Conservation (phyloP, 495 filamentous ascomycete genomes). For the Penicillium paradoxum region DNA sequence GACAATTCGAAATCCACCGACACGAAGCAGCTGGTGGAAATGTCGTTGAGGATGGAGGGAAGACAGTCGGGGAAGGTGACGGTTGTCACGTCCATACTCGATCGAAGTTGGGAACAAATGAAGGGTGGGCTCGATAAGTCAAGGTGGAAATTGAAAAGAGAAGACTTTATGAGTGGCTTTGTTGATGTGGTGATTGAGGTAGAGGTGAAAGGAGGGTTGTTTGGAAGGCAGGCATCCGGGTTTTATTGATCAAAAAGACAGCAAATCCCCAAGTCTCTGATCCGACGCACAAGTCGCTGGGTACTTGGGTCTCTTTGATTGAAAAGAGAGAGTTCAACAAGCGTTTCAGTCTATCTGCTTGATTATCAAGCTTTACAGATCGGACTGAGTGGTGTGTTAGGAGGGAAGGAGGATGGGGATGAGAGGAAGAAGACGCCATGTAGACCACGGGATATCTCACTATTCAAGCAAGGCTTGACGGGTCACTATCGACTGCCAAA, state of each 20-base stretch:
- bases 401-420: not conserved
- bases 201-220: not conserved
- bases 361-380: not conserved
- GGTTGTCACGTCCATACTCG: constrained; percentile 59
- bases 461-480: too few species aligned
- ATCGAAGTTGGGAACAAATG: not conserved
- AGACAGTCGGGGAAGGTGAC: constrained; percentile 51
- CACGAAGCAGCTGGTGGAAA: constrained; percentile 60
- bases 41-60: constrained; percentile 53
- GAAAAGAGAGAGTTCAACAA: not conserved
- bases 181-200: not conserved
- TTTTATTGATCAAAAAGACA: too few species aligned
- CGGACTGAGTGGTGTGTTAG: not conserved
- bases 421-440: not conserved
- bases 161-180: not conserved
- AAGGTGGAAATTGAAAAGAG: not conserved
- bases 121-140: not conserved
- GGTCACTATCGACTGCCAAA: too few species aligned
- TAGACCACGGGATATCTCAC: not conserved
- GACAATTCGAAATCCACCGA: constrained; percentile 74
- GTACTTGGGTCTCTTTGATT: not conserved
- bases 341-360: not conserved
- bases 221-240: not conserved
- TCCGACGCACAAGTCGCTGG: not conserved
- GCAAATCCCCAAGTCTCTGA: not conserved